Base-by-base conservation (phyloP, 805 yeast species). In the Nakazawaea ambrosiae region DNA sequence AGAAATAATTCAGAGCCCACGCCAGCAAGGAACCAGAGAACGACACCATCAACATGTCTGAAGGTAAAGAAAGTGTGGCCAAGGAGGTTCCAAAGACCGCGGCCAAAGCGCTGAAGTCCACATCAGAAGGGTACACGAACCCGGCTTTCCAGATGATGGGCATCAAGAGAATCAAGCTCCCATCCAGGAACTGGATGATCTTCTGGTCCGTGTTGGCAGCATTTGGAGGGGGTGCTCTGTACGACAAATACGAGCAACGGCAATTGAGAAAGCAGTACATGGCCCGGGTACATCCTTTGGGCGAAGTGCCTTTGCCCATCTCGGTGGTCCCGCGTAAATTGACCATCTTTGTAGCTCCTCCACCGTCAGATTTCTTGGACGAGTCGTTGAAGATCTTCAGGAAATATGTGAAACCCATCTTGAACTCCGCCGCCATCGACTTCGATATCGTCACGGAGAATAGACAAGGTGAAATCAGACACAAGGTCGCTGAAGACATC, bases 141-240 rank as follows among this genome's bases (percentile, higher is more conserved):
- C 95, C 96, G 1, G 95, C 94, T 2, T 70, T 89, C 32, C 61
- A 73, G 45, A 81, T 86, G 51, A 74, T 90, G 84, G 97, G 97
- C 0, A 72, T 90, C 33, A 85, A 87, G 4, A 61, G 80, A 11
- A 49, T 88, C 17, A 72, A 81, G 27, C 62, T 92, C 11, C 98
- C 98, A 0, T 81, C 95, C 1, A 68, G 96, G 45, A 92, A 90
- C 62, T 90, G 97, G 98, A 59, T 75, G 65, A 84, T 88, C 26
- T 92, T 92, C 59, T 82, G 95, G 84, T 54, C 79, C 0, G 75
- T 84, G 6, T 55, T 83, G 2, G 76, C 79, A 1, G 60, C 70
- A 2, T 61, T 82, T 26, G 68, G 83, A 2, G 90, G 95, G n/a
- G 86, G 90, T 10, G 69, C 78, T 22, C 70, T 70, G 12, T 88